A percentile compares a stretch with the other conserved stretches of the same genome.
phyloP scores from a whole-genome alignment of 169 alveolate species.

The Plasmodium billcollinsi region DNA sequence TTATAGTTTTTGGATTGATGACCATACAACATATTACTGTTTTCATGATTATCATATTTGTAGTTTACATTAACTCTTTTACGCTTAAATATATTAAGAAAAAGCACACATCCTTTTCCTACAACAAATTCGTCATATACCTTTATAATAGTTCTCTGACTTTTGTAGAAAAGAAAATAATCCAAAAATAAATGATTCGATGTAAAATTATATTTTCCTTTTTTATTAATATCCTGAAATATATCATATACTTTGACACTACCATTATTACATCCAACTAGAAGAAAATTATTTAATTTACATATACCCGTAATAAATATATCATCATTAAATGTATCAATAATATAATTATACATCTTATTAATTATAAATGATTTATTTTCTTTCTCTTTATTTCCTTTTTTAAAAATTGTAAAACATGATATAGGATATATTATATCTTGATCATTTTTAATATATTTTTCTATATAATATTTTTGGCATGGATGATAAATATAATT shows the following conservation, averaged over 20 bases:
- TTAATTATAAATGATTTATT: not conserved
- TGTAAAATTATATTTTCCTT: not conserved
- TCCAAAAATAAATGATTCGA: constrained; percentile 4
- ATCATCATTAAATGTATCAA: constrained; percentile 39
- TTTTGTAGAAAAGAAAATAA: constrained; percentile 26
- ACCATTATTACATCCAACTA: constrained; percentile 48
- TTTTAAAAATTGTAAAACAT: constrained; percentile 1
- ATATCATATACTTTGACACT: constrained; percentile 62
- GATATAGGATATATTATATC: too few species aligned
- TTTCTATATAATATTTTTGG: too few species aligned
- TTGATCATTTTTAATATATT: too few species aligned
- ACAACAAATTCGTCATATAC: constrained; percentile 47
- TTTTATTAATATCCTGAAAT: not conserved
- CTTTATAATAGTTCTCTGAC: constrained; percentile 31
- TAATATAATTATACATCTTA: constrained; percentile 3
- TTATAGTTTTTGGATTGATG: too few species aligned
- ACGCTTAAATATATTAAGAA: not conserved
- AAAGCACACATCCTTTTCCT: constrained; percentile 39
- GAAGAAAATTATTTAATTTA: constrained; percentile 35
- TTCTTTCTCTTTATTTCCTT: not conserved
- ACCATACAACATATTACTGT: not conserved
- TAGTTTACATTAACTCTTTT: not conserved
- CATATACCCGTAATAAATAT: constrained; percentile 12
- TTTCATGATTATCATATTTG: not conserved
- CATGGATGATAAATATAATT: too few species aligned